Conservation (phyloP, 352 stramenopile genomes). For the Pythium grandisporangium region DNA sequence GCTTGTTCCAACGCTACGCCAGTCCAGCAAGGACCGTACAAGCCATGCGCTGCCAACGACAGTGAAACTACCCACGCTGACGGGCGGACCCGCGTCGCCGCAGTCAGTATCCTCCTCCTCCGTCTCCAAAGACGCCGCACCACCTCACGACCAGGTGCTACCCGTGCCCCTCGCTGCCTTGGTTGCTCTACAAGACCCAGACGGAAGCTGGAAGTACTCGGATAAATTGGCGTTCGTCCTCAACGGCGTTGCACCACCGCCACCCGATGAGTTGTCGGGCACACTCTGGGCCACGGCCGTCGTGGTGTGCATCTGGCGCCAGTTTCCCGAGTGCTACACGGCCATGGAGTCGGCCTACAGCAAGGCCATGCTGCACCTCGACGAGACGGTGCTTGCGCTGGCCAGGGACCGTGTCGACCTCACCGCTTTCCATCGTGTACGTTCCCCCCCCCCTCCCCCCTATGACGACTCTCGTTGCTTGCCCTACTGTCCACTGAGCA, state of each 20-base stretch:
- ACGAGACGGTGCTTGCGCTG: conserved; percentile 41
- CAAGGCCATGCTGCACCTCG: conserved; percentile 48
- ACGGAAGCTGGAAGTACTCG: conserved; percentile 59
- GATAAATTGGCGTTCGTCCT: conserved; percentile 45
- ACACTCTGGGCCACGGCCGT: conserved; percentile 56
- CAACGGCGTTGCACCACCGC: conserved; percentile 26
- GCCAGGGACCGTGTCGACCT: conserved; percentile 34
- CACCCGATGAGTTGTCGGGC: conserved; percentile 29
- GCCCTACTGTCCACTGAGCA: not conserved
- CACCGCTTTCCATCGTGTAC: conserved; percentile 21
- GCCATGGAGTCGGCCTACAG: conserved; percentile 42
- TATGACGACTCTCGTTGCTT: not conserved
- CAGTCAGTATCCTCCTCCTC: no score
- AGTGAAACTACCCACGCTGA: no score
- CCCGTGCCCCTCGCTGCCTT: conserved; percentile 32
- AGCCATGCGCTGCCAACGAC: no score
- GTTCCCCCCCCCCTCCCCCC: no score
- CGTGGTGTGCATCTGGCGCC: conserved; percentile 38
- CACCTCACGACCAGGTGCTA: conserved; percentile 4
- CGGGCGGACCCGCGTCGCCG: no score
- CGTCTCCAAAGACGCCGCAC: not conserved
- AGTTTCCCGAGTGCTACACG: conserved; percentile 53
- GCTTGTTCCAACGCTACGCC: no score
- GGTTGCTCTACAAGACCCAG: conserved; percentile 32
- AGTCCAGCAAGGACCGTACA: no score